Conservation (phyloP, 805 yeast genomes). For the Jamesozyma spencerorum region DNA sequence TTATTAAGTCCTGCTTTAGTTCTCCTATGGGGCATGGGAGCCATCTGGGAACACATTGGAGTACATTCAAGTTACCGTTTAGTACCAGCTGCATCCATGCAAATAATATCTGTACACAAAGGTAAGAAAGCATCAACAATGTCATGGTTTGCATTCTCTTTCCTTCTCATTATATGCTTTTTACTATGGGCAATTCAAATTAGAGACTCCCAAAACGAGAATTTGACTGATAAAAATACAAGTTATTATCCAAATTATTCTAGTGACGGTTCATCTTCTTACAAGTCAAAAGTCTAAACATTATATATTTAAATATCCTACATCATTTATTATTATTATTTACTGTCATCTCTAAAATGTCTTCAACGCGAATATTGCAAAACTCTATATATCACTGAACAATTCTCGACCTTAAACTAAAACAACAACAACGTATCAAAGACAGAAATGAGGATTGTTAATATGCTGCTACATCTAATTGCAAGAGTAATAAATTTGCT, state of each 20-base stretch:
- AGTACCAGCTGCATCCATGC: slow-evolving; percentile 43
- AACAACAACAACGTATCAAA: too few species aligned
- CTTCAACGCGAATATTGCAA: background rate
- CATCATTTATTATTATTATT: too few species aligned
- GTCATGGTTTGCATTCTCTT: slow-evolving; percentile 53
- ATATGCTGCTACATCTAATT: slow-evolving; percentile 2
- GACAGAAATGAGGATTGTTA: background rate
- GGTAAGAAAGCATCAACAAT: slow-evolving; percentile 49
- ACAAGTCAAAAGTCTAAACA: too few species aligned
- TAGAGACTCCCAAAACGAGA: slow-evolving; percentile 17
- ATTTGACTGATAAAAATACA: background rate
- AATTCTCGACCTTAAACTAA: too few species aligned
- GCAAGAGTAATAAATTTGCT: slow-evolving; percentile 10
- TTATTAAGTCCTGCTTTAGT: slow-evolving; percentile 31
- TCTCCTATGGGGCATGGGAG: slow-evolving; percentile 54
- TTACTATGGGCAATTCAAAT: slow-evolving; percentile 31
- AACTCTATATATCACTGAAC: too few species aligned
- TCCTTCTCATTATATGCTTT: slow-evolving; percentile 34
- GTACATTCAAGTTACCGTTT: slow-evolving; percentile 36
- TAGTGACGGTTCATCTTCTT: background rate
- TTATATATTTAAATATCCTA: too few species aligned
- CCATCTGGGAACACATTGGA: slow-evolving; percentile 57
- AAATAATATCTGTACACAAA: slow-evolving; percentile 33
- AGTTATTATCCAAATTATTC: slow-evolving; percentile 2
- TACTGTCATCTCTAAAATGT: too few species aligned